Percentiles rank a stretch among this genome's conserved stretches.
Conservation (phyloP, 2,329 filamentous ascomycete species). For the Huntiella moniliformis region DNA sequence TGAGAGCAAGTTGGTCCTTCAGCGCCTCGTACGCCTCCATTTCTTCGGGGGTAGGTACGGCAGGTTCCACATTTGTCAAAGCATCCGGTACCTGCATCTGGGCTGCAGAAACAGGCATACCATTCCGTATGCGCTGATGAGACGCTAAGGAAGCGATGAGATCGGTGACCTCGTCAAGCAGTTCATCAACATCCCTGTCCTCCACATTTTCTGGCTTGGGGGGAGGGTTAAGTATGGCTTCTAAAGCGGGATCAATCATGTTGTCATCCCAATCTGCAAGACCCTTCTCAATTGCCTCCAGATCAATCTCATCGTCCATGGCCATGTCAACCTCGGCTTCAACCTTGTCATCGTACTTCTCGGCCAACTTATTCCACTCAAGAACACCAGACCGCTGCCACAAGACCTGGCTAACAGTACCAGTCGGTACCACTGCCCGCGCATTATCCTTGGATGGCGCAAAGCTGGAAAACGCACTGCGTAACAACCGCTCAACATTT, state of each 20-base stretch:
- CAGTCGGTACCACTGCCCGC: slow-evolving; percentile 48
- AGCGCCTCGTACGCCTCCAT: slow-evolving; percentile 49
- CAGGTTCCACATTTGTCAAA: slow-evolving; percentile 44
- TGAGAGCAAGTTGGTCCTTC: slow-evolving; percentile 53
- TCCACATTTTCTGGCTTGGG: slow-evolving; percentile 29
- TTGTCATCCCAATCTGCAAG: slow-evolving; percentile 41
- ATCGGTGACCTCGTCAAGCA: slow-evolving; percentile 56
- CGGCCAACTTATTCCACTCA: slow-evolving; percentile 45
- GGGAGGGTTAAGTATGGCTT: slow-evolving; percentile 32
- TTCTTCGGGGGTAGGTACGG: slow-evolving; percentile 47
- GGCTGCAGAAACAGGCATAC: slow-evolving; percentile 39
- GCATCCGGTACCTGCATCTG: slow-evolving; percentile 50
- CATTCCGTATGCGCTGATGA: slow-evolving; percentile 61
- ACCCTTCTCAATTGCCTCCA: slow-evolving; percentile 31
- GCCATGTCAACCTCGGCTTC: slow-evolving; percentile 19
- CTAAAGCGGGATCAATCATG: slow-evolving; percentile 37
- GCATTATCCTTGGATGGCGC: slow-evolving; percentile 59
- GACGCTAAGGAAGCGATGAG: slow-evolving; percentile 60
- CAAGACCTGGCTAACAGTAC: slow-evolving; percentile 51
- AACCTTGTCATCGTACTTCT: slow-evolving; percentile 23
- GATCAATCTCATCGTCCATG: slow-evolving; percentile 27
- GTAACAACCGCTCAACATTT: slow-evolving; percentile 56
- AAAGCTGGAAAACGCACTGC: slow-evolving; percentile 62
- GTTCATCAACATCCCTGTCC: slow-evolving; percentile 49
- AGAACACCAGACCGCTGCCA: slow-evolving; percentile 54